These are phyloP conservation scores for Gossypium laxum DNA, from an alignment of 441 rosid genomes.

Conservation along the genomic window DNA sequence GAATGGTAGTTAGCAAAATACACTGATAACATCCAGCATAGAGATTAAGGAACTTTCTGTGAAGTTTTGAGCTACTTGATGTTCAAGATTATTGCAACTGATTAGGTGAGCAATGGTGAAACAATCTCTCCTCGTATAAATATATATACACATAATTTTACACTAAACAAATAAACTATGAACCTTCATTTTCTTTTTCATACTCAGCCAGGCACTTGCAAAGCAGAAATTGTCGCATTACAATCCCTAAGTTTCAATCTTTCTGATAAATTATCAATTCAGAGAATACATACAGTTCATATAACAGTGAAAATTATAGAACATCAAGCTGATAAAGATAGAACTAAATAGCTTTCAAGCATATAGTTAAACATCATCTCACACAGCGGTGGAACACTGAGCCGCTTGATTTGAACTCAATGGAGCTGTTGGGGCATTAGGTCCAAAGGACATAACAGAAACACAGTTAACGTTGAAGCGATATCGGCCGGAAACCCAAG, in stretches of 20 bases:
- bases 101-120: neutral
- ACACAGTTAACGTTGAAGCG: slow-evolving; percentile 31
- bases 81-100: neutral
- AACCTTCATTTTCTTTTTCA: too few species aligned
- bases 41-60: neutral
- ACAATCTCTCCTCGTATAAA: neutral
- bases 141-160: too few species aligned
- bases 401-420: slow-evolving; percentile 13
- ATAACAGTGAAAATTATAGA: neutral
- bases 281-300: too few species aligned
- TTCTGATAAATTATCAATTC: too few species aligned
- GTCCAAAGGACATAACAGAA: slow-evolving; percentile 46
- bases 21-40: neutral
- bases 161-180: too few species aligned
- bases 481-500: slow-evolving; percentile 36
- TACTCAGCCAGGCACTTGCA: too few species aligned
- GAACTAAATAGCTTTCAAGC: neutral
- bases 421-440: slow-evolving; percentile 29
- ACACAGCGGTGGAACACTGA: slow-evolving; percentile 41
- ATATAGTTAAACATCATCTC: slow-evolving; percentile 13
- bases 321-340: neutral
- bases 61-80: neutral
- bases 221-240: too few species aligned
- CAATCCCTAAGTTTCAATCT: too few species aligned
- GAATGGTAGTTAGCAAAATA: neutral